Evolutionary conservation across 768 basidiomycete genomes (phyloP), one percentile per base, ranked within the genome.

Genomic region (Mycena haematopus): DNA sequence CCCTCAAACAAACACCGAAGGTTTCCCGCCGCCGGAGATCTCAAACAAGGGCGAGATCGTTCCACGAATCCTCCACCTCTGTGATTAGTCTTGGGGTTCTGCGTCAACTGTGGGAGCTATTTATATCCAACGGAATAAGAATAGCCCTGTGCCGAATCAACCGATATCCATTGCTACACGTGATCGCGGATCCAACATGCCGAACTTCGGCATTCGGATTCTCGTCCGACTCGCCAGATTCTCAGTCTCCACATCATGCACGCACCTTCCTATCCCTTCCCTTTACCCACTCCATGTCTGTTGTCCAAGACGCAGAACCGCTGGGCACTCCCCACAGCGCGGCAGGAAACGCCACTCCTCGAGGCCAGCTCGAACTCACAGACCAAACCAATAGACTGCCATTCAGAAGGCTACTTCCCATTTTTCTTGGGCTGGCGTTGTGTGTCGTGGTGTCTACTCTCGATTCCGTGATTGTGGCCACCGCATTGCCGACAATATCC

Each of bases 311-410:
- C 25, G 15, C 9, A 11, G 19, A 61, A 9, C 29, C 17, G 11
- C 36, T 44, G 36, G 29, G 15, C 11, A 58, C 57, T 15, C 3
- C 44, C 19, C 63, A 47, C 9, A 40, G 10, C 33, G 52, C 58
- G 21, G 46, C 57, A 14, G 63, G 58, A 24, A 64, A 17, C 15
- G 57, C 62, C 9, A 65, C 67, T 10, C 64, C 63, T 10, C 27
- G 51, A 35, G 62, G 36, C 22, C 33, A 36, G n/a, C 62, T 73
- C 31, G 63, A 72, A 56, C 69, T 90, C 52, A 88, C 88, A 13
- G 91, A 92, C 77, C 90, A 92, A 73, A 91, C 90, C 5, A 91
- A 92, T 69, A 79, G 90, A 14, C 79, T 91, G 6, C 90, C 90
- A 0, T 82, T 85, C 71, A 82, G 77, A 59, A 86, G 87, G 71